These are phyloP conservation scores for Gracilaria domingensis DNA, from an alignment of 23 red algal species.

Conservation along the genomic window DNA sequence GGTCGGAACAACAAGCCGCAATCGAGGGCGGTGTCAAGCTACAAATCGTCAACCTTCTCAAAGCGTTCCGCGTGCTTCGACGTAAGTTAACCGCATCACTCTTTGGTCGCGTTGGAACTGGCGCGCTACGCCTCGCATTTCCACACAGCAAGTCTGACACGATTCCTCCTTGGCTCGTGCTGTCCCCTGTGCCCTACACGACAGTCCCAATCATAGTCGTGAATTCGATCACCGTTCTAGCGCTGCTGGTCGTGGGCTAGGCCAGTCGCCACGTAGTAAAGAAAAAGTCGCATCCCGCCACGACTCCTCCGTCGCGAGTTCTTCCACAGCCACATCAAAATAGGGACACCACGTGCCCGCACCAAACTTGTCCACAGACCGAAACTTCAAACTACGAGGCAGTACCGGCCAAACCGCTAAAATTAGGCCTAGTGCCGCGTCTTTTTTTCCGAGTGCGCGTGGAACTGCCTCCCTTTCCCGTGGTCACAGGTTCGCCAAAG, in stretches of 20 bases:
- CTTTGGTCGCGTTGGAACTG: not conserved
- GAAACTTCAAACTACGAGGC: constrained; percentile 16
- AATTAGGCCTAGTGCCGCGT: not conserved
- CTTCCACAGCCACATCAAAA: constrained; percentile 27
- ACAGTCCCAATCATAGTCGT: constrained; percentile 71
- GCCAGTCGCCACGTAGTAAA: constrained; percentile 21
- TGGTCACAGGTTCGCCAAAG: constrained; percentile 3
- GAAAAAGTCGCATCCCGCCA: not conserved
- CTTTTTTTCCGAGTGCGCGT: constrained; percentile 21
- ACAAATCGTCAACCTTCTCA: constrained; percentile 72
- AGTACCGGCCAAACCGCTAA: not conserved
- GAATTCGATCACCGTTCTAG: constrained; percentile 61
- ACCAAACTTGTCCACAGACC: constrained; percentile 15
- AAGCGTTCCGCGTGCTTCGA: constrained; percentile 60
- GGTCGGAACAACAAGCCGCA: constrained; percentile 65
- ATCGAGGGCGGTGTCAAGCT: constrained; percentile 67
- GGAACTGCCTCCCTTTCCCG: not conserved
- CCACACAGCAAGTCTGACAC: constrained; percentile 2
- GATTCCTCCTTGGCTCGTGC: constrained; percentile 4
- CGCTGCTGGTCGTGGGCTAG: constrained; percentile 65
- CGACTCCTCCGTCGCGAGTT: not conserved
- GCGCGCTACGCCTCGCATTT: not conserved
- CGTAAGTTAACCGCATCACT: constrained; percentile 40
- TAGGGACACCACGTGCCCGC: not conserved
- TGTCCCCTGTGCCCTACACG: not conserved